A percentile compares a stretch with the other conserved stretches of the same genome.
Conservation (phyloP, 2,329 filamentous ascomycete species). For the Lasiodiplodia sp. region DNA sequence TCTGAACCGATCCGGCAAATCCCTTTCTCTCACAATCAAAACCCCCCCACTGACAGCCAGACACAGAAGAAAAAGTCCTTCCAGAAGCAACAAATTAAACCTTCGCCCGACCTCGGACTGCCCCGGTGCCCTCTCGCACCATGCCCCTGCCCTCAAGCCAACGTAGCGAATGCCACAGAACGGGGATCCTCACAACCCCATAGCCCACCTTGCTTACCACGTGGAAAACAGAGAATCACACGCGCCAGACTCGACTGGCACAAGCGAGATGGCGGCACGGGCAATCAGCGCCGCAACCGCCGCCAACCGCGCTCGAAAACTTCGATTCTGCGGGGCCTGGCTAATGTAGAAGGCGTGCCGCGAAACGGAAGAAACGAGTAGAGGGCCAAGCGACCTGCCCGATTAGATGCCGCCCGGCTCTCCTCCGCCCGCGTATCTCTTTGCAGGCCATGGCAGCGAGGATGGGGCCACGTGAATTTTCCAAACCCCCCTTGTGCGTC, state of each 20-base stretch:
- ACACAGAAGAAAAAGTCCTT: slow-evolving; percentile 4
- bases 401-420: slow-evolving; percentile 1
- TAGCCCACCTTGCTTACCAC: slow-evolving; percentile 14
- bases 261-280: slow-evolving; percentile 12
- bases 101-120: slow-evolving; percentile 17
- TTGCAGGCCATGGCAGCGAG: background rate
- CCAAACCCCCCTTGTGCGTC: background rate
- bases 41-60: slow-evolving; percentile 1
- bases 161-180: background rate
- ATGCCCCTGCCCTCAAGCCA: background rate
- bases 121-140: background rate
- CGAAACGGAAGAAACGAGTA: background rate
- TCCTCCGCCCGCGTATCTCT: slow-evolving; percentile 1
- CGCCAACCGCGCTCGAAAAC: background rate
- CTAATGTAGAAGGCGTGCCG: background rate
- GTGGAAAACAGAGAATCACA: background rate
- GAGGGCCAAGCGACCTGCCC: slow-evolving; percentile 19
- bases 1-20: slow-evolving; percentile 13
- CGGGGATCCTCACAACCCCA: background rate
- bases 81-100: slow-evolving; percentile 19
- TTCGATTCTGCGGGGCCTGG: background rate
- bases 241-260: background rate
- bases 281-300: slow-evolving; percentile 3
- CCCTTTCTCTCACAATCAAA: background rate
- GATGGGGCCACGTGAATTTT: background rate